Evolutionary conservation across 2,329 filamentous ascomycete genomes (phyloP), one percentile per base, ranked within the genome.

Genomic region (Pyrenochaeta sp.): DNA sequence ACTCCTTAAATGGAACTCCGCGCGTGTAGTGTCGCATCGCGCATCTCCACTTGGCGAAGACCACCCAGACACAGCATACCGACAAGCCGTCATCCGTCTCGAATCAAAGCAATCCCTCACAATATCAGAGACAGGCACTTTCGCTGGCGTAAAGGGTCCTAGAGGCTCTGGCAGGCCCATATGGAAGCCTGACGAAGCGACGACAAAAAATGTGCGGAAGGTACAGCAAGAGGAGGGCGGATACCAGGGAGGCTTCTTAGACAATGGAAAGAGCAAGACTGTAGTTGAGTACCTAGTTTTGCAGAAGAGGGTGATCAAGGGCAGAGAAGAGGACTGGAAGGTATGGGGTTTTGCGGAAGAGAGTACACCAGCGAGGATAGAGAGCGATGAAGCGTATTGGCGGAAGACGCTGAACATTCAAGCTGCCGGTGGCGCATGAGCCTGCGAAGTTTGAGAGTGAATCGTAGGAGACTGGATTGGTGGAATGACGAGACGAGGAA

Each of bases 251-350:
- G 20, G 30, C 15, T 45, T 41, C 14, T 5, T 30, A 7, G 49
- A 58, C 10, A 60, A 47, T 6, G 45, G 35, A 1, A 40, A 45
- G 32, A 37, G n/a, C 12, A 56, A 51, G 49, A 61, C 42, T 23
- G 80, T 87, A 61, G 71, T 81, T 1, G 89, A 92, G 78, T 85
- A 90, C 66, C 59, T 91, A 4, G 87, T 90, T 33, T 60, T 91
- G 40, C 84, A 86, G 66, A 76, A 75, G 41, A 73, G 67, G 48
- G 84, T 82, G 17, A 83, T 78, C 40, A 56, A 64, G 2, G 80
- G 79, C 30, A 69, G 78, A 67, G 71, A 80, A 50, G 75, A 72
- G 23, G 77, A 81, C 2, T 91, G 89, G 89, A 81, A 79, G 68
- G 73, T 90, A 45, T 89, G 87, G 83, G 88, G 89, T 12, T 88